These are phyloP conservation scores for Yamadazyma philogaea DNA, from an alignment of 805 yeast genomes.

Conservation along the genomic window DNA sequence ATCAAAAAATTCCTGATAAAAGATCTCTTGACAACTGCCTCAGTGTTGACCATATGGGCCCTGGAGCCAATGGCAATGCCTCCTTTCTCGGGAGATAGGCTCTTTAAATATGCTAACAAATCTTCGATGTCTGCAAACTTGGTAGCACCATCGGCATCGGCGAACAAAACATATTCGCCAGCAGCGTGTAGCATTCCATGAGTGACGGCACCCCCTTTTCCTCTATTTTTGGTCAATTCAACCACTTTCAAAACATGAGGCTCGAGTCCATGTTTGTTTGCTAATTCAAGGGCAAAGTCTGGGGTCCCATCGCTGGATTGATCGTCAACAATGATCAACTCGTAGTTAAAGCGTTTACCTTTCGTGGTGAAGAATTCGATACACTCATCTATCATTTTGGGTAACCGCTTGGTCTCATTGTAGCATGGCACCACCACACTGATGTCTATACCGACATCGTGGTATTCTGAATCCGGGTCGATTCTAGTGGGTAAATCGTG, in stretches of 20 bases:
- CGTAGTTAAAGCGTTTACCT: constrained; percentile 47
- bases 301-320: constrained; percentile 84
- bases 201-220: constrained; percentile 87
- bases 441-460: constrained; percentile 45
- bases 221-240: constrained; percentile 72
- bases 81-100: constrained; percentile 25
- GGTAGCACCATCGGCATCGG: constrained; percentile 98
- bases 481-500: constrained; percentile 35
- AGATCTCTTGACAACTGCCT: constrained; percentile 93
- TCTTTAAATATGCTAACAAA: constrained; percentile 45
- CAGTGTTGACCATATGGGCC: constrained; percentile 94
- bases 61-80: constrained; percentile 87
- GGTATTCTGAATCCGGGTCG: constrained; percentile 17
- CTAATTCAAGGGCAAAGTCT: constrained; percentile 64
- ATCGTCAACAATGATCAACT: constrained; percentile 86
- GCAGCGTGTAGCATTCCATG: constrained; percentile 80
- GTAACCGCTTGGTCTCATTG: constrained; percentile 76
- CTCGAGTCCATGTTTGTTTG: constrained; percentile 41
- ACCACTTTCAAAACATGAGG: constrained; percentile 70
- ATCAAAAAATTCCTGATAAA: constrained; percentile 84
- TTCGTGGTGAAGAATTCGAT: constrained; percentile 44
- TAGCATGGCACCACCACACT: constrained; percentile 92
- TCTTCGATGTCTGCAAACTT: constrained; percentile 64
- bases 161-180: constrained; percentile 77
- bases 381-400: constrained; percentile 68